Base-by-base conservation (phyloP, 177 flowering plant genomes). In the Vitis hybrid region DNA sequence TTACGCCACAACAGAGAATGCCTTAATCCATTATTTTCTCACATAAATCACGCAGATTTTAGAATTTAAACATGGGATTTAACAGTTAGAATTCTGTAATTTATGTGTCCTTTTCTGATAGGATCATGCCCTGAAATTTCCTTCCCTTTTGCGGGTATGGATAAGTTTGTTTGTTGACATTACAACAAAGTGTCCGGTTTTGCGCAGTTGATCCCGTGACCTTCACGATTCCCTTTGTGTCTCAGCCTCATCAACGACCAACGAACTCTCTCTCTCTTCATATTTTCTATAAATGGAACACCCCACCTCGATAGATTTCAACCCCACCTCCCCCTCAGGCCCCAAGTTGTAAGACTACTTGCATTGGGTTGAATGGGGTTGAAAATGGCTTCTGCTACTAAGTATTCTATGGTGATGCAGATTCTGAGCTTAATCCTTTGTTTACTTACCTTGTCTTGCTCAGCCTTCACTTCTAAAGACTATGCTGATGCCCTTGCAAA, bases 401-500 rank as follows among this genome's bases (percentile, higher is more conserved):
- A 18, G 56, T 55, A 68, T 49, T 68, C 74, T 2, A 19, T 66
- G 45, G 13, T 15, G 59, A 11, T 77, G 60, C 78, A 67, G 50
- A 63, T 76, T 55, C 62, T 82, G 23, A 13, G 70, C 18, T 19
- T 81, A 11, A 56, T 70, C 12, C 52, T 80, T 26, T 69, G 56
- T 65, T 48, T 69, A 45, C 63, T 78, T 11, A 17, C 11, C 34
- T 63, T 73, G 6, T 68, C 64, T 69, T 78, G 76, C 78, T 68
- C 62, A 21, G 89, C 87, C 30, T 84, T 84, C 78, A 74, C 76
- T 52, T 63, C 86, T 1, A 62, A 74, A 11, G 87, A 88, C 57
- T 91, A 91, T 64, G 60, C 80, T 2, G 79, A 79, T 51, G 98
- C 98, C 1, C 92, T 93, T 6, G 80, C 80, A 30, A 90, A 93